Conservation (phyloP, 2,329 filamentous ascomycete genomes). For the Aspergillus versicolor region DNA sequence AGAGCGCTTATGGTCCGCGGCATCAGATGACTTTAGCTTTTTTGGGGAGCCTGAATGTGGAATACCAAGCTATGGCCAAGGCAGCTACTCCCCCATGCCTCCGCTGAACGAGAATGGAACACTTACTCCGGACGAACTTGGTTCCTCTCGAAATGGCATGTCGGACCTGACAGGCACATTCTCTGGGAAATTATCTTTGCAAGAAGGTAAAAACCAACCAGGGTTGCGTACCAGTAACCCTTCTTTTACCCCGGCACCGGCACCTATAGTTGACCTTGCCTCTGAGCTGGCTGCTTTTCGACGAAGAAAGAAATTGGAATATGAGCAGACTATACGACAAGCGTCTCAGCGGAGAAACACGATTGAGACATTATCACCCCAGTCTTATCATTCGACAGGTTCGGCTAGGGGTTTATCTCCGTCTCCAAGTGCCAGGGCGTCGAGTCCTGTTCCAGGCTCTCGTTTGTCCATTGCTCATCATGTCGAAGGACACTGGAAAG, state of each 20-base stretch:
- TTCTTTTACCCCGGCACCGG: neutral
- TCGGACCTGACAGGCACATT: constrained; percentile 1
- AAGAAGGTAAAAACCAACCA: neutral
- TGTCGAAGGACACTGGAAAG: constrained; percentile 60
- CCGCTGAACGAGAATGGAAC: constrained; percentile 45
- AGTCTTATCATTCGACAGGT: constrained; percentile 11
- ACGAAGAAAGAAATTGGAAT: constrained; percentile 52
- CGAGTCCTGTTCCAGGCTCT: constrained; percentile 15
- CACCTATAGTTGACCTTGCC: constrained; percentile 50
- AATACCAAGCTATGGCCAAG: constrained; percentile 46
- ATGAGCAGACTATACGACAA: constrained; percentile 37
- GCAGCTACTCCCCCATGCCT: constrained; percentile 46
- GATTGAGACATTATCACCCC: constrained; percentile 22
- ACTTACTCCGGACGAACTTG: constrained; percentile 31
- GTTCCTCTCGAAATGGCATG: constrained; percentile 18
- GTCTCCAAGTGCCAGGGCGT: constrained; percentile 13
- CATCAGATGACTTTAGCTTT: constrained; percentile 61
- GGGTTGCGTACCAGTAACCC: neutral
- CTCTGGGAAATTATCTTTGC: neutral
- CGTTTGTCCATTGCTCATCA: constrained; percentile 34
- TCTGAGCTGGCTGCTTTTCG: constrained; percentile 56
- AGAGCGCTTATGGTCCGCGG: constrained; percentile 60
- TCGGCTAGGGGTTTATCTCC: constrained; percentile 13
- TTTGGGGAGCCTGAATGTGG: constrained; percentile 59
- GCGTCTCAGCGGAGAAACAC: constrained; percentile 26